Conservation (phyloP, 148 eudicot genomes). For the Beta vulgaris region DNA sequence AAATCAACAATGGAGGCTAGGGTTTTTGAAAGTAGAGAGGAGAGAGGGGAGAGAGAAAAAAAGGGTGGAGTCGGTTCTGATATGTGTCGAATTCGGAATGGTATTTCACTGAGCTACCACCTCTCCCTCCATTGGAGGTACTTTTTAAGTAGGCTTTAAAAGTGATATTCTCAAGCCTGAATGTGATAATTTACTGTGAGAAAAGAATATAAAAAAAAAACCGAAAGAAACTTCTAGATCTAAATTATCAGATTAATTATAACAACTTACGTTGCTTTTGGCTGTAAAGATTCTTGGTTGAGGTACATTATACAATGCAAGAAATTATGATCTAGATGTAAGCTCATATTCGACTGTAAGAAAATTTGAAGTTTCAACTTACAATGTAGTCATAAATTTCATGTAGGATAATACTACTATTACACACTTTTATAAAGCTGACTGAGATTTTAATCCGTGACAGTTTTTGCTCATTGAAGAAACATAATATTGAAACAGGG, state of each 20-base stretch:
- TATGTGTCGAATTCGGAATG: no score
- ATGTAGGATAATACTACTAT: no score
- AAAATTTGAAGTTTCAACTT: no score
- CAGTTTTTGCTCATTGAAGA: background rate
- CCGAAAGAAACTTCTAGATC: background rate
- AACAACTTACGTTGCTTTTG: background rate
- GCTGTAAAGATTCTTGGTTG: background rate
- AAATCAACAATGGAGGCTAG: no score
- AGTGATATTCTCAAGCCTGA: background rate
- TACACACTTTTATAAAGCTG: background rate
- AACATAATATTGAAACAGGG: background rate
- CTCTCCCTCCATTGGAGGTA: background rate
- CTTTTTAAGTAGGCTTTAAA: background rate
- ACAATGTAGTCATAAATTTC: no score
- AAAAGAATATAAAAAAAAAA: no score
- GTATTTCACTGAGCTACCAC: no score
- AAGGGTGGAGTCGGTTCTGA: no score
- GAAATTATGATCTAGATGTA: background rate
- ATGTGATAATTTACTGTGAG: no score
- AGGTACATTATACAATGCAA: background rate
- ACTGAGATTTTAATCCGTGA: background rate
- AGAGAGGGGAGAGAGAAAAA: no score
- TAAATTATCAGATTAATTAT: background rate
- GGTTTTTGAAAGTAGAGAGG: no score
- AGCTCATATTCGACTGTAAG: background rate